phyloP scores from a whole-genome alignment of 2,329 filamentous ascomycete genomes.

The Aureobasidium sp. region DNA sequence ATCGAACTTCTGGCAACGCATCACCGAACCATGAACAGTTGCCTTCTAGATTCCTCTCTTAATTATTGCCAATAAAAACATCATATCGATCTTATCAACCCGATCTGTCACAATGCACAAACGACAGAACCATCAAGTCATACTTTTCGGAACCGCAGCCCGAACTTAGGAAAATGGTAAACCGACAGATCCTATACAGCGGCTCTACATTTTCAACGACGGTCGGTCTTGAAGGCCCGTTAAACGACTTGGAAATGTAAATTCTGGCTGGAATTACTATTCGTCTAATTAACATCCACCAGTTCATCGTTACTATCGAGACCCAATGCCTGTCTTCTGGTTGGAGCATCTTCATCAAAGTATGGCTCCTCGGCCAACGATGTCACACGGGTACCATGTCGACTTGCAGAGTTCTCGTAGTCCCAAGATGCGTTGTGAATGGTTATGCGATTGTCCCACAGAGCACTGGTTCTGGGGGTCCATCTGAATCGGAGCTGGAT shows the following conservation, averaged over 20 bases:
- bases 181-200: too few relatives aligned
- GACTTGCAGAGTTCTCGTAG: slow-evolving; percentile 56
- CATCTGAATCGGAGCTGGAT: slow-evolving; percentile 66
- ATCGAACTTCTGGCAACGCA: background rate
- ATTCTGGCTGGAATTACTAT: background rate
- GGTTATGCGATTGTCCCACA: slow-evolving; percentile 68
- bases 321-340: slow-evolving; percentile 57
- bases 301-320: slow-evolving; percentile 30
- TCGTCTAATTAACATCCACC: background rate
- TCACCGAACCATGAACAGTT: too few relatives aligned
- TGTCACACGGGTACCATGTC: slow-evolving; percentile 66
- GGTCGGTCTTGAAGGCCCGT: too few relatives aligned
- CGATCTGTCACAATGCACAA: too few relatives aligned
- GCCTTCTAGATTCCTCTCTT: too few relatives aligned
- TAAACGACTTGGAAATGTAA: too few relatives aligned
- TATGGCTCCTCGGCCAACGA: slow-evolving; percentile 63
- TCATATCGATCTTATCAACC: too few relatives aligned
- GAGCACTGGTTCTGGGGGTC: slow-evolving; percentile 56
- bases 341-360: slow-evolving; percentile 56
- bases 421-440: slow-evolving; percentile 71
- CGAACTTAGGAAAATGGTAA: too few relatives aligned
- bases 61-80: too few relatives aligned
- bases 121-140: too few relatives aligned
- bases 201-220: too few relatives aligned
- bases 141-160: too few relatives aligned